phyloP scores from a whole-genome alignment of 257 asterid genomes.

The Solanum raphanifolium region DNA sequence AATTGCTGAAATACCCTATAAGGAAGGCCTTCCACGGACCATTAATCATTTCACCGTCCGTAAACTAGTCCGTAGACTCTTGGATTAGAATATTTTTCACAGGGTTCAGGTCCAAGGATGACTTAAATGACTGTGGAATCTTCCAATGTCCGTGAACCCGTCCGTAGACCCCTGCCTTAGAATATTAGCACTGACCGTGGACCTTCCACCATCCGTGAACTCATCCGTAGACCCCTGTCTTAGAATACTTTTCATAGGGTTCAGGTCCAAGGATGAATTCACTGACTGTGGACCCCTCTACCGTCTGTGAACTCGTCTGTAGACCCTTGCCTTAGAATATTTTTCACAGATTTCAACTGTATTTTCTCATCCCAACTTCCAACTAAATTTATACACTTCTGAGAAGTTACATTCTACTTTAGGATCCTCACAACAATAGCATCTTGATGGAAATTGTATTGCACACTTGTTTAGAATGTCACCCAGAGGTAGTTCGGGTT shows the following conservation, averaged over 20 bases:
- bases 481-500: background rate
- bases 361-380: background rate
- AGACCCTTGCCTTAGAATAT: background rate
- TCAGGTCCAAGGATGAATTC: background rate
- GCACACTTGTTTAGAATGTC: background rate
- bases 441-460: background rate
- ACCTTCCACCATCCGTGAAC: background rate
- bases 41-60: background rate
- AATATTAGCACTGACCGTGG: background rate
- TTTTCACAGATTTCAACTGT: background rate
- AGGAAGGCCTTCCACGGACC: no score
- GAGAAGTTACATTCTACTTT: background rate
- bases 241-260: background rate
- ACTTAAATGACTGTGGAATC: background rate
- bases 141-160: background rate
- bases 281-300: background rate
- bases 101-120: background rate
- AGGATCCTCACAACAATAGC: background rate
- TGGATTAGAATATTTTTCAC: background rate
- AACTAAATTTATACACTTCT: background rate
- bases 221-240: background rate
- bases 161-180: background rate
- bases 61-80: background rate
- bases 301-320: no score
- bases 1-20: no score